These are phyloP conservation scores for Collybia nuda DNA, from an alignment of 768 basidiomycete species.

Conservation along the genomic window DNA sequence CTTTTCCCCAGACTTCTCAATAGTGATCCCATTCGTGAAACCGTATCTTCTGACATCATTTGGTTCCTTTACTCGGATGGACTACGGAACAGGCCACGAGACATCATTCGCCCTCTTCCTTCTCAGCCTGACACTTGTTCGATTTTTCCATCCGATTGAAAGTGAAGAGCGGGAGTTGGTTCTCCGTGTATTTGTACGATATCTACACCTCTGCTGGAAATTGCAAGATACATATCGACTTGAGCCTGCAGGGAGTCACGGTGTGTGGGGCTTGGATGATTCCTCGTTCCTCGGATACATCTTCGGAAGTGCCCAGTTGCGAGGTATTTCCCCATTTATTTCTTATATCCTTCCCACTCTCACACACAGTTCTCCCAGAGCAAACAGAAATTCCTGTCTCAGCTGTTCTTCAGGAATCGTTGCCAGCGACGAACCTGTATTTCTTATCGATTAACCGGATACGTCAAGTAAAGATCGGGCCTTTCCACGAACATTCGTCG, in stretches of 20 bases:
- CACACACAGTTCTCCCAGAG: slow-evolving; percentile 38
- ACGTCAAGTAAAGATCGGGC: slow-evolving; percentile 78
- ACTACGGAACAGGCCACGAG: slow-evolving; percentile 98
- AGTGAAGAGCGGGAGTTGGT: slow-evolving; percentile 63
- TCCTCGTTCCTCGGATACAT: slow-evolving; percentile 87
- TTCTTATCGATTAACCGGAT: slow-evolving; percentile 79
- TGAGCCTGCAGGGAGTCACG: slow-evolving; percentile 96
- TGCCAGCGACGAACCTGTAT: slow-evolving; percentile 75
- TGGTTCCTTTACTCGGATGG: slow-evolving; percentile 87
- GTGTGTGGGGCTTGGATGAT: slow-evolving; percentile 97
- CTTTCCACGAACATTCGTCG: slow-evolving; percentile 92
- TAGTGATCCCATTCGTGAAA: slow-evolving; percentile 61
- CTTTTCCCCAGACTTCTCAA: slow-evolving; percentile 42
- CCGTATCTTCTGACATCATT: slow-evolving; percentile 84
- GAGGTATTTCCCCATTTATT: slow-evolving; percentile 43
- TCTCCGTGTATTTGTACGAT: slow-evolving; percentile 70
- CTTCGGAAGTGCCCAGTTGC: slow-evolving; percentile 87
- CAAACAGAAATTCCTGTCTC: slow-evolving; percentile 65
- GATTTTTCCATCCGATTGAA: slow-evolving; percentile 57
- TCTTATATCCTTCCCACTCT: slow-evolving; percentile 2
- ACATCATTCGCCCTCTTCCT: slow-evolving; percentile 83
- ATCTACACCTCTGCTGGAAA: slow-evolving; percentile 79
- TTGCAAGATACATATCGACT: slow-evolving; percentile 88
- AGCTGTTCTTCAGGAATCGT: slow-evolving; percentile 55
- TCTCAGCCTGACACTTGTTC: slow-evolving; percentile 65